Base-by-base conservation (phyloP, 768 basidiomycete species). In the Sarcomyxa edulis region DNA sequence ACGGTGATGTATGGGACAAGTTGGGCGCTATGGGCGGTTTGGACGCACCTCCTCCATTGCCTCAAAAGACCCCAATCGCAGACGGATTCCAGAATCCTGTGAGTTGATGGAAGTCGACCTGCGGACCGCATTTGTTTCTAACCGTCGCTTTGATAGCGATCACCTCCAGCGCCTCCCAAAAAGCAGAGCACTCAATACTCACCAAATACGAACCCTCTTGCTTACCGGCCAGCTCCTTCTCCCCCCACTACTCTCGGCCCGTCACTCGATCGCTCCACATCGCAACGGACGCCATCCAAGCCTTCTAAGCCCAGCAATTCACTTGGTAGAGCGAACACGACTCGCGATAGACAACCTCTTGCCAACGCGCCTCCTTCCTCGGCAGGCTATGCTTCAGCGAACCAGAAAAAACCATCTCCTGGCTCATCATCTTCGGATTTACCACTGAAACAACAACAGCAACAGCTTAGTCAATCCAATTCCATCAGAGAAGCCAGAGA, bases 1-100 rank as follows among this genome's bases (percentile, higher is more conserved):
- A 80, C 44, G 76, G 77, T 42, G 82, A 82, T 52, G 81, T 80
- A 22, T 92, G 87, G 88, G 87, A 86, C 60, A 92, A 91, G 71
- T 74, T 90, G 60, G 84, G 81, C 10, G 68, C 74, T 10, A 70
- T 79, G 48, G 74, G 60, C n/a, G 54, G 43, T 25, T 44, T 47
- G 27, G 28, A 44, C 20, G 55, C 51, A 9, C 32, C 46, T 38
- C 42, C 42, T 44, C 38, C 31, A 42, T 34, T 45, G 41, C 20
- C 33, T n/a, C 57, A 65, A 42, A 61, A 59, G 35, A 22, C 58
- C 25, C 63, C 61, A 35, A 45, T 61, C 4, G 77, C 78, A 26
- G 71, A 75, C 25, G 68, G 61, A 32, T 71, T 74, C 48, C 69
- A 69, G 55, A 79, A 67, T 48, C 72, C 74, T 6, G 85, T 81